Evolutionary conservation across 2,329 filamentous ascomycete genomes (phyloP).

Genomic region (Colletotrichum sojae): DNA sequence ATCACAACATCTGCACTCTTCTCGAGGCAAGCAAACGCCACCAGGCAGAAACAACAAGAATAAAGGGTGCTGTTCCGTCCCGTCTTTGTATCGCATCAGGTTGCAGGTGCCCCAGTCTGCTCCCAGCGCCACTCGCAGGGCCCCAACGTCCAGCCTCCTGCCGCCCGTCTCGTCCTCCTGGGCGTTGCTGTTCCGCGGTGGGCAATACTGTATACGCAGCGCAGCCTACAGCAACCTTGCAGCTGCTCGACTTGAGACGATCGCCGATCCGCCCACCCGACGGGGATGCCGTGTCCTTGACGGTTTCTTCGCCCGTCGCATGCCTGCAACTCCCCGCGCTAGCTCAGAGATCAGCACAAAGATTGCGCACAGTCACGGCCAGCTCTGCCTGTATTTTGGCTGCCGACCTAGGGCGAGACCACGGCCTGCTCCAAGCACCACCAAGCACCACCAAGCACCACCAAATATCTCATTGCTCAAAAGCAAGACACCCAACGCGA

Average conservation of each 20-base stretch:
- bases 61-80: conserved; percentile 19
- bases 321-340: conserved; percentile 39
- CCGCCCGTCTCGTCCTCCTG: neutral
- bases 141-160: neutral
- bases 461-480: conserved; percentile 3
- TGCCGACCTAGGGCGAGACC: conserved; percentile 16
- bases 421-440: conserved; percentile 13
- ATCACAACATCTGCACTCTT: conserved; percentile 6
- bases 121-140: neutral
- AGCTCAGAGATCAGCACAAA: conserved; percentile 35
- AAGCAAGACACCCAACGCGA: conserved; percentile 13
- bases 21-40: conserved; percentile 17
- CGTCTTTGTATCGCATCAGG: neutral
- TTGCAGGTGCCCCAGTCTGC: conserved; percentile 7
- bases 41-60: neutral
- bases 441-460: conserved; percentile 14
- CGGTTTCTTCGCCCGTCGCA: conserved; percentile 26
- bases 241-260: conserved; percentile 33
- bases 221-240: conserved; percentile 7
- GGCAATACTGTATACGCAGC: neutral
- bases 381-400: conserved; percentile 23
- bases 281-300: conserved; percentile 31
- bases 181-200: neutral
- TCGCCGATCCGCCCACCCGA: conserved; percentile 35
- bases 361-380: conserved; percentile 24